These are phyloP conservation scores for Myriosclerotinia duriaeana DNA, from an alignment of 2,329 filamentous ascomycete genomes.

Conservation along the genomic window DNA sequence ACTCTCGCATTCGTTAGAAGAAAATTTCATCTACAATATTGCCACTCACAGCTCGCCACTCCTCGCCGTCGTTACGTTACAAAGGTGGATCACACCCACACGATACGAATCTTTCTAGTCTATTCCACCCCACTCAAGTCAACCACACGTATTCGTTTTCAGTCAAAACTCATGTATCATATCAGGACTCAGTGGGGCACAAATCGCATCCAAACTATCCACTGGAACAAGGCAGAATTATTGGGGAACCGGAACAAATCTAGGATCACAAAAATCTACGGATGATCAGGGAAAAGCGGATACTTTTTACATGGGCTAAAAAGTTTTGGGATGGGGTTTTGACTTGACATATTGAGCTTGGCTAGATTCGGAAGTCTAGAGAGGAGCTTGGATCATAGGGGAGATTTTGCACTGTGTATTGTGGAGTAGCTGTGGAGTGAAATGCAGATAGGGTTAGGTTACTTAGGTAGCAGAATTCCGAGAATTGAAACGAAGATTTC, in stretches of 20 bases:
- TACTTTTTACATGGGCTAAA: no score
- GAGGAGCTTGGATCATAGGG: neutral
- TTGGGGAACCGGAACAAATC: no score
- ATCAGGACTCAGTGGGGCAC: neutral
- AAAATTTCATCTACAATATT: neutral
- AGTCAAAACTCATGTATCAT: neutral
- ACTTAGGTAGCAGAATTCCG: conserved; percentile 2
- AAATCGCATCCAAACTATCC: neutral
- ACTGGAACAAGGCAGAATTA: neutral
- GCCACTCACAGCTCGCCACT: neutral
- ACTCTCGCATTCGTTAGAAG: neutral
- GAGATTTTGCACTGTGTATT: neutral
- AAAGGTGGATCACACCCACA: neutral
- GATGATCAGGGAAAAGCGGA: neutral
- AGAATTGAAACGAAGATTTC: neutral
- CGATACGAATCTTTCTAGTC: neutral
- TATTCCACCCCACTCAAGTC: neutral
- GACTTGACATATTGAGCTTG: neutral
- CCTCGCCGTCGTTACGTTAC: neutral
- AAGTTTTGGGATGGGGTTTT: neutral
- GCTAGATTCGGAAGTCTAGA: neutral
- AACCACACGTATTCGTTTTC: neutral
- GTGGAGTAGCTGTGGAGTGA: neutral
- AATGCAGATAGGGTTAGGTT: neutral
- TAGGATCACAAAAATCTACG: neutral